Conservation (phyloP, 1,284 basidiomycete genomes). For the Anthracocystis panici-leucophaei region DNA sequence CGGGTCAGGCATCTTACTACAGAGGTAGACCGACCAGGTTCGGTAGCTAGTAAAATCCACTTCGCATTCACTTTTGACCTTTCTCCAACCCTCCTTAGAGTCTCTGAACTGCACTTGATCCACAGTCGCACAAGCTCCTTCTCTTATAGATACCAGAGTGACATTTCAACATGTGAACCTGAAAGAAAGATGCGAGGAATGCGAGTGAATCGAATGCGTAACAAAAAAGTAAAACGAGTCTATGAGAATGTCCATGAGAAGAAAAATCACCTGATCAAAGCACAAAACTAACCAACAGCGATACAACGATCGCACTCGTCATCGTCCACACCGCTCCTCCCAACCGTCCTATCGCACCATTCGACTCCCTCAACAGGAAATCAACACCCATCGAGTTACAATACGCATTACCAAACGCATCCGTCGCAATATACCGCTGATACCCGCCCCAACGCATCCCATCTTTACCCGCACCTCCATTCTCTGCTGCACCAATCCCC, state of each 20-base stretch:
- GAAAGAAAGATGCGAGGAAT: slow-evolving; percentile 4
- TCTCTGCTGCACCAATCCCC: slow-evolving; percentile 59
- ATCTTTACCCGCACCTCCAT: slow-evolving; percentile 62
- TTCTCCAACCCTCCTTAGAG: not conserved
- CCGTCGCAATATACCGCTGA: slow-evolving; percentile 63
- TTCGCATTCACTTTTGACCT: not conserved
- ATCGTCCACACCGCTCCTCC: not conserved
- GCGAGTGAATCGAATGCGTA: slow-evolving; percentile 8
- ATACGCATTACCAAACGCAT: slow-evolving; percentile 65
- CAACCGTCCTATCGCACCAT: slow-evolving; percentile 4
- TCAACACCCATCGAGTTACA: slow-evolving; percentile 68
- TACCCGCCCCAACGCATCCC: slow-evolving; percentile 63
- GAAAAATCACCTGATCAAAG: slow-evolving; percentile 1
- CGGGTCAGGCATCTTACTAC: not conserved
- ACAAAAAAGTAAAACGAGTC: not conserved
- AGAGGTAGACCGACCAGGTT: slow-evolving; percentile 2
- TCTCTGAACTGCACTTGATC: not conserved
- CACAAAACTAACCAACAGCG: slow-evolving; percentile 8
- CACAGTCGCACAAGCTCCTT: no score
- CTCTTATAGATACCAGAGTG: no score
- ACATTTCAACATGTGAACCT: no score
- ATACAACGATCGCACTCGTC: not conserved
- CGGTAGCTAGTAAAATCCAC: not conserved
- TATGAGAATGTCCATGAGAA: slow-evolving; percentile 6
- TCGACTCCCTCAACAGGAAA: slow-evolving; percentile 50